A percentile compares a stretch with the other conserved stretches of the same genome.
Conservation (phyloP, 2,329 filamentous ascomycete species). For the Xylariales sp. region DNA sequence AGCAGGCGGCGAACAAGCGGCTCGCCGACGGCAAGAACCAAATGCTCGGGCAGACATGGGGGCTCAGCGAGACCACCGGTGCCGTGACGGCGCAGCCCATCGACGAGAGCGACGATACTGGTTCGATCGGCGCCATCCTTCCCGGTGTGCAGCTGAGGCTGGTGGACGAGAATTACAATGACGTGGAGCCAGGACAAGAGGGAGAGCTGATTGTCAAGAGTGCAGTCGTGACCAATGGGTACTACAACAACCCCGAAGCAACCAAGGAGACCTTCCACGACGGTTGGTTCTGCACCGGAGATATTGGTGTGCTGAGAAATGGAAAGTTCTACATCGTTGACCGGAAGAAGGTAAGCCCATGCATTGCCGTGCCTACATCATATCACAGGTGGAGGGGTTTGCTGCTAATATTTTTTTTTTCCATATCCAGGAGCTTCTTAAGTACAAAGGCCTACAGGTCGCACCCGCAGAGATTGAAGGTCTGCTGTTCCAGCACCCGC, state of each 20-base stretch:
- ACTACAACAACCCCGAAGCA: constrained; percentile 63
- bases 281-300: constrained; percentile 74
- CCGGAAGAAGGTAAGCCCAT: constrained; percentile 56
- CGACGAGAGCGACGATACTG: constrained; percentile 35
- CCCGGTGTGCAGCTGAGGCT: constrained; percentile 31
- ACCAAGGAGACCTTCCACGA: constrained; percentile 55
- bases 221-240: constrained; percentile 68
- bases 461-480: constrained; percentile 61
- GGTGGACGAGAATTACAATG: constrained; percentile 32
- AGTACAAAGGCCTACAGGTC: constrained; percentile 62
- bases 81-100: constrained; percentile 38
- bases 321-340: constrained; percentile 77
- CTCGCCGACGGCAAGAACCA: constrained; percentile 32
- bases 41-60: constrained; percentile 50
- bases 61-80: constrained; percentile 49
- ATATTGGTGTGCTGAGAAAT: constrained; percentile 68
- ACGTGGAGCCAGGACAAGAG: constrained; percentile 32
- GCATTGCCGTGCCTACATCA: too few species aligned
- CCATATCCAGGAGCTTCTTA: constrained; percentile 56
- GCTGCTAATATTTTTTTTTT: too few species aligned
- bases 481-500: constrained; percentile 33
- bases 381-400: too few species aligned
- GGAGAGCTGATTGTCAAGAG: constrained; percentile 68
- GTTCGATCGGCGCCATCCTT: constrained; percentile 39
- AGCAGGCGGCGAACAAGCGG: constrained; percentile 43